A percentile compares a stretch with the other conserved stretches of the same genome.
Evolutionary conservation across 2,329 filamentous ascomycete species (phyloP).

Genomic region (Aspergillus floridensis): DNA sequence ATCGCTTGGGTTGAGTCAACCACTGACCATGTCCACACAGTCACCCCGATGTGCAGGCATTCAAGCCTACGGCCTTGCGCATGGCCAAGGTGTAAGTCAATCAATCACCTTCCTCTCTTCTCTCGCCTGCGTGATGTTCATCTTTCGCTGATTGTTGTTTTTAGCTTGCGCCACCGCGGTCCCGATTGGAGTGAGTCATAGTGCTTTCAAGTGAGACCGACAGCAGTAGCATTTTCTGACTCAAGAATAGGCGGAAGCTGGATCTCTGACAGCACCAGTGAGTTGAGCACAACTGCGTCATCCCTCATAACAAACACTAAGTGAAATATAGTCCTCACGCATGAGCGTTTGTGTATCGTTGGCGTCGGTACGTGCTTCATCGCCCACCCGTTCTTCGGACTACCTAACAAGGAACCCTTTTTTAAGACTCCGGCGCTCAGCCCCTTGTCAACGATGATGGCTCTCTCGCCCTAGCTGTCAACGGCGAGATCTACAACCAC

Average conservation of each 20-base stretch:
- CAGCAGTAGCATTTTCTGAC: slow-evolving; percentile 20
- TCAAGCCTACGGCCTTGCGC: slow-evolving; percentile 91
- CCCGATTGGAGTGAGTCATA: slow-evolving; percentile 91
- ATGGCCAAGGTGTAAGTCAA: slow-evolving; percentile 84
- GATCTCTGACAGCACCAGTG: slow-evolving; percentile 87
- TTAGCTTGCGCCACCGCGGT: slow-evolving; percentile 87
- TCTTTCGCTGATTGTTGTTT: slow-evolving; percentile 35
- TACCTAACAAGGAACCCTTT: slow-evolving; percentile 11
- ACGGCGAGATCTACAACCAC: slow-evolving; percentile 99
- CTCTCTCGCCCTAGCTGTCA: slow-evolving; percentile 88
- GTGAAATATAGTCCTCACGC: slow-evolving; percentile 70
- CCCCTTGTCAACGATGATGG: slow-evolving; percentile 90
- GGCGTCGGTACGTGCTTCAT: slow-evolving; percentile 70
- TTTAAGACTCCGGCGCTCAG: slow-evolving; percentile 85
- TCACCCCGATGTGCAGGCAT: slow-evolving; percentile 91
- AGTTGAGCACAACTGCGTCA: slow-evolving; percentile 30
- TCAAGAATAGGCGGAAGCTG: slow-evolving; percentile 72
- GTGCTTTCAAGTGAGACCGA: slow-evolving; percentile 11
- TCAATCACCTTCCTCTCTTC: background rate
- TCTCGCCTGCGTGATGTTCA: background rate
- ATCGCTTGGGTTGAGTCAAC: slow-evolving; percentile 3
- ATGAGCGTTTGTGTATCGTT: slow-evolving; percentile 96
- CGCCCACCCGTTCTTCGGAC: slow-evolving; percentile 8
- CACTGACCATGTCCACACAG: slow-evolving; percentile 37
- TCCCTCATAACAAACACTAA: slow-evolving; percentile 16